Conservation (phyloP, 2,329 filamentous ascomycete species). For the Elsinoe batatas region DNA sequence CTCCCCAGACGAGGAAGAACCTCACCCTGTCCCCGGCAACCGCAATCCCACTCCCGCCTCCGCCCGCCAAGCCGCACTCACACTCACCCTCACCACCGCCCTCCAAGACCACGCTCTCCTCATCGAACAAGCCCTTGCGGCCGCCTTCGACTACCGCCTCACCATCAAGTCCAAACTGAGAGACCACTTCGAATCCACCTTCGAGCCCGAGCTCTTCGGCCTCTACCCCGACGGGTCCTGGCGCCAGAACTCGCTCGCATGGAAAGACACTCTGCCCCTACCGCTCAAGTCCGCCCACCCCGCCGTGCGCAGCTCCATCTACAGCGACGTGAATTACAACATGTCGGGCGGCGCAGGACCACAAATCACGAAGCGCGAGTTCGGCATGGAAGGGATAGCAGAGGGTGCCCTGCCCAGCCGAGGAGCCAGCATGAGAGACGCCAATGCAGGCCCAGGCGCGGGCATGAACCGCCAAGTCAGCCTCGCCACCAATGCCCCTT, state of each 20-base stretch:
- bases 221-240: conserved; percentile 27
- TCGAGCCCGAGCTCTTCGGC: conserved; percentile 33
- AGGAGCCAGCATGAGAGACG: too few relatives aligned
- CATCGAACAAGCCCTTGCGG: conserved; percentile 67
- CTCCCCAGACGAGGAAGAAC: conserved; percentile 32
- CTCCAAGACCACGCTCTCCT: conserved; percentile 82
- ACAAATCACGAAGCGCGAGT: not conserved
- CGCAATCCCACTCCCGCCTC: not conserved
- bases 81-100: conserved; percentile 64
- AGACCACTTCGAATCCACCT: conserved; percentile 36
- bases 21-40: conserved; percentile 28
- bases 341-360: conserved; percentile 16
- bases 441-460: not conserved
- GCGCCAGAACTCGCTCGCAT: conserved; percentile 22
- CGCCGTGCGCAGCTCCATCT: conserved; percentile 20
- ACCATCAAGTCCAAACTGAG: conserved; percentile 30
- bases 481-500: not conserved
- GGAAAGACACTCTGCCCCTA: conserved; percentile 14
- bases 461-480: conserved; percentile 6
- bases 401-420: not conserved
- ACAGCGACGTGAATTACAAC: conserved; percentile 20
- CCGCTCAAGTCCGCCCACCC: conserved; percentile 1
- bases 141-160: conserved; percentile 57
- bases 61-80: conserved; percentile 49
- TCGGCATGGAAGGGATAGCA: not conserved